phyloP scores from a whole-genome alignment of 2,329 filamentous ascomycete genomes.

The Lojkania enalia region DNA sequence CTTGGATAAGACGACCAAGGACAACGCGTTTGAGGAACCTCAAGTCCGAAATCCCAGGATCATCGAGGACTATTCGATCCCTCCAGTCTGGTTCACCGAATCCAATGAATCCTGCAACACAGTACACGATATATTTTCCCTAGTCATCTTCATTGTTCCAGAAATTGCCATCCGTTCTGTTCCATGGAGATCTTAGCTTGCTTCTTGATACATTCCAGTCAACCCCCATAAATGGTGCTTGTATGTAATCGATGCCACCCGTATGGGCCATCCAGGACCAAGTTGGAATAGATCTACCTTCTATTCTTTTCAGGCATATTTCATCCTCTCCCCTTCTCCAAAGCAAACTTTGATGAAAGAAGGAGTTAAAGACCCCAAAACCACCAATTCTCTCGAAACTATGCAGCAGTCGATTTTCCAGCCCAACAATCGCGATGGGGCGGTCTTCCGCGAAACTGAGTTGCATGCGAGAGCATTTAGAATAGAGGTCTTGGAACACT shows the following conservation, averaged over 20 bases:
- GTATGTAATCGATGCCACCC: slow-evolving; percentile 19
- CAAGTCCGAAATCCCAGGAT: too few relatives aligned
- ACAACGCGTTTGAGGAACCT: too few relatives aligned
- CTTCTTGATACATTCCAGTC: slow-evolving; percentile 12
- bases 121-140: too few relatives aligned
- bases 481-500: slow-evolving; percentile 24
- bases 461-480: slow-evolving; percentile 35
- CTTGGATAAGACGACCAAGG: too few relatives aligned
- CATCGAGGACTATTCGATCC: too few relatives aligned
- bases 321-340: slow-evolving; percentile 29
- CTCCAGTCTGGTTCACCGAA: too few relatives aligned
- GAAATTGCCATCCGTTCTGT: too few relatives aligned
- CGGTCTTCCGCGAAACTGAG: slow-evolving; percentile 29
- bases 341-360: slow-evolving; percentile 34
- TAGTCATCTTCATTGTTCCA: too few relatives aligned
- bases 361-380: slow-evolving; percentile 39
- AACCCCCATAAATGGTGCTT: slow-evolving; percentile 5
- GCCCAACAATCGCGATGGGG: slow-evolving; percentile 36
- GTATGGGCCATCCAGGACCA: slow-evolving; percentile 24
- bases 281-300: slow-evolving; percentile 6
- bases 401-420: slow-evolving; percentile 32
- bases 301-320: not conserved
- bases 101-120: too few relatives aligned
- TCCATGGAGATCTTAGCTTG: not conserved
- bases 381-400: slow-evolving; percentile 27